Evolutionary conservation across 768 basidiomycete species (phyloP), one percentile per base, ranked within the genome.

Genomic region (Leccinum sublutescens): DNA sequence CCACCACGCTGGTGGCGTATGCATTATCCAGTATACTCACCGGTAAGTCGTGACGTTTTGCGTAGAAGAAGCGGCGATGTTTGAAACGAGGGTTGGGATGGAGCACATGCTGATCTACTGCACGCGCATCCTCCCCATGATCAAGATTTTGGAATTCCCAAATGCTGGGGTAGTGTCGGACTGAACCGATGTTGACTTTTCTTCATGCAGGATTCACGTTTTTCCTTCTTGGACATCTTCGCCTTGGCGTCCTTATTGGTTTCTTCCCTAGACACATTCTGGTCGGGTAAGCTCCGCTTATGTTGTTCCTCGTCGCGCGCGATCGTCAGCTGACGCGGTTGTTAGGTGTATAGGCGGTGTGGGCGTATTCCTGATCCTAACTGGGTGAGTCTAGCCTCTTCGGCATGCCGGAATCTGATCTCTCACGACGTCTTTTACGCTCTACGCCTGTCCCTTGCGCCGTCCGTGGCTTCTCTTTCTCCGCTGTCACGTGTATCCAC

Each of bases 1-100:
- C 95, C 0, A 99, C 96, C 0, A 98, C 95, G 0, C 82, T 98
- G 62, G 87, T 88, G 12, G 88, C 94, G 0, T 98, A 89, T 69
- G 85, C 94, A 0, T 78, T 98, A 52, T 93, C 91, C 45, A 89
- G 93, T 2, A 71, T 98, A 5, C 74, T 99, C 14, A 98, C 96
- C 0, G 94, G 93, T 86, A 47, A 66, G 79, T 62, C 21, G 11
- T 5, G 19, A 21, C 43, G 43, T 45, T 12, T 4, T 43, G 60
- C 19, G n/a, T 27, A 49, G 11, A 53, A 10, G 34, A 36, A 11
- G 6, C 53, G 48, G 3, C 36, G n/a, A 15, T 43, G 47, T 27
- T 31, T 9, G 6, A 31, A 14, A 9, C 14, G 5, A 9, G 43
- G 33, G 29, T 33, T 33, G 21, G 11, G 10, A 21, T 47, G 40